These are phyloP conservation scores for sunflower (Helianthus annuus) DNA, from an alignment of 129 eudicot species.

Conservation along the genomic window HanXRQr2.0-SUNRISE NC_035448.2:206432989-206433488, in stretches of 20 bases:
- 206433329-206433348: neutral
- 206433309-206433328: neutral
- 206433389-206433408: neutral
- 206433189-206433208: neutral
- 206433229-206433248: neutral
- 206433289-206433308: neutral
- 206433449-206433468: neutral
- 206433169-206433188: neutral
- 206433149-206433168: neutral
- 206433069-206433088: neutral
- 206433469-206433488: neutral
- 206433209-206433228: neutral
- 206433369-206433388: neutral
- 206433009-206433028: neutral
- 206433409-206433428: neutral
- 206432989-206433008: neutral
- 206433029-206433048: neutral
- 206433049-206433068: conserved; percentile 4
- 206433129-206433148: neutral
- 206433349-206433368: neutral
- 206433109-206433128: neutral
- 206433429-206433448: neutral
- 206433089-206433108: neutral
- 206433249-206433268: neutral
- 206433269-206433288: neutral